A percentile compares a stretch with the other conserved stretches of the same genome.
phyloP scores from a whole-genome alignment of 192 early-diverging fungal species.

The Thoreauomyces humboldtii region DNA sequence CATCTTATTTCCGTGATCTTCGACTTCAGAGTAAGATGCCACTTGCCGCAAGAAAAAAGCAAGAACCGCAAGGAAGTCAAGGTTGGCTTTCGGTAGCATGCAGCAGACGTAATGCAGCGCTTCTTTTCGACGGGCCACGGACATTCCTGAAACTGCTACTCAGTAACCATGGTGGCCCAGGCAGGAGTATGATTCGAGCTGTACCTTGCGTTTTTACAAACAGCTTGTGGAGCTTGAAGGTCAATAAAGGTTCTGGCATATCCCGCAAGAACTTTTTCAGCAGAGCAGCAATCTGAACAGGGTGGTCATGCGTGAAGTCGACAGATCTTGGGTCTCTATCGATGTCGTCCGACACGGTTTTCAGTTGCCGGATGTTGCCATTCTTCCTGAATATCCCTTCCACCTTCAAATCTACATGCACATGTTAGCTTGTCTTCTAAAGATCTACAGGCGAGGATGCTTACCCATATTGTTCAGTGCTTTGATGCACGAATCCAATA shows the following conservation, averaged over 20 bases:
- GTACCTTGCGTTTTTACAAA: slow-evolving; percentile 77
- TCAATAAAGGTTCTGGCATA: slow-evolving; percentile 91
- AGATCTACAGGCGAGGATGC: too few species aligned
- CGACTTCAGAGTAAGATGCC: slow-evolving; percentile 41
- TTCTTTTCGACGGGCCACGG: slow-evolving; percentile 48
- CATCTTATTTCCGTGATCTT: slow-evolving; percentile 82
- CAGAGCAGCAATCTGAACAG: slow-evolving; percentile 91
- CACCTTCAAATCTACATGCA: slow-evolving; percentile 72
- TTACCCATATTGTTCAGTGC: slow-evolving; percentile 73
- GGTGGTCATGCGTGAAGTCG: slow-evolving; percentile 65
- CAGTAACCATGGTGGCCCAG: too few species aligned
- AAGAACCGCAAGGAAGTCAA: slow-evolving; percentile 90
- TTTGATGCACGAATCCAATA: slow-evolving; percentile 79
- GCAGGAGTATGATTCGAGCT: too few species aligned
- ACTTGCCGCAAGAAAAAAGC: slow-evolving; percentile 84
- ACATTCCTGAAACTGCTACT: too few species aligned
- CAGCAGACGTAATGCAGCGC: slow-evolving; percentile 79
- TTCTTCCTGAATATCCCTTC: slow-evolving; percentile 98
- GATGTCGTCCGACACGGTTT: slow-evolving; percentile 77
- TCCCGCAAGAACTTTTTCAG: slow-evolving; percentile 96
- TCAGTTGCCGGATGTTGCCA: slow-evolving; percentile 90
- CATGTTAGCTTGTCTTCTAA: too few species aligned
- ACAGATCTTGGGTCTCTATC: slow-evolving; percentile 78
- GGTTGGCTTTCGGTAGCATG: slow-evolving; percentile 85
- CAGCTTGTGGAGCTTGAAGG: slow-evolving; percentile 80